Percentiles rank a stretch among this genome's conserved stretches.
These are phyloP conservation scores for Maudiozyma serrabonitensis DNA, from an alignment of 805 yeast genomes.

Conservation along the genomic window DNA sequence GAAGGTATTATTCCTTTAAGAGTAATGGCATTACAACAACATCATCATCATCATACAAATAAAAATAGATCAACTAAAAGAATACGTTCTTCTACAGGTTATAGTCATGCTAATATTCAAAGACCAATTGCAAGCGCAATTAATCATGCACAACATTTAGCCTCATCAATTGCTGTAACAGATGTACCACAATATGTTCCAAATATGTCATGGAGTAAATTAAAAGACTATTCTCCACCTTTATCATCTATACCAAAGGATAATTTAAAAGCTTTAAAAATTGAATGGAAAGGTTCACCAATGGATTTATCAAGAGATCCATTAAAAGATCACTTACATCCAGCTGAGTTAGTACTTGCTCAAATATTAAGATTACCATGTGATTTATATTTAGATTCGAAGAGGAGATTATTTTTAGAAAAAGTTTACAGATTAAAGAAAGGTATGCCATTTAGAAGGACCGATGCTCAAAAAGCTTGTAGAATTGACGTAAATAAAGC, in stretches of 20 bases:
- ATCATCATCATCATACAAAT: background rate
- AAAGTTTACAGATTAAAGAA: constrained; percentile 66
- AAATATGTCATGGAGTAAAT: constrained; percentile 53
- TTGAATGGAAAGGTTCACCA: constrained; percentile 98
- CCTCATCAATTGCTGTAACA: constrained; percentile 23
- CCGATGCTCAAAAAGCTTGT: constrained; percentile 97
- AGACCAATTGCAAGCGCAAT: constrained; percentile 10
- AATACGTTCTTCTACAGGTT: constrained; percentile 14
- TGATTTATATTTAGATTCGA: constrained; percentile 69
- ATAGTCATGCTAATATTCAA: constrained; percentile 22
- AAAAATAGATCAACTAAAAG: background rate
- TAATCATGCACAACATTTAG: constrained; percentile 22
- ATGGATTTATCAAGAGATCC: constrained; percentile 84
- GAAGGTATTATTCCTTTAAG: background rate
- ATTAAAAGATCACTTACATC: constrained; percentile 62
- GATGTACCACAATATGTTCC: constrained; percentile 29
- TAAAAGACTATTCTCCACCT: constrained; percentile 81
- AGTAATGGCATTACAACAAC: constrained; percentile 1
- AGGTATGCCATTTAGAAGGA: constrained; percentile 80
- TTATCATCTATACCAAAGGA: constrained; percentile 49
- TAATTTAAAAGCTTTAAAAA: constrained; percentile 61
- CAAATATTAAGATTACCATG: constrained; percentile 84
- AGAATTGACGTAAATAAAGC: constrained; percentile 96
- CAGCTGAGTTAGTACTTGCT: constrained; percentile 82
- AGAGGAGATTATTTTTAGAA: constrained; percentile 79